Evolutionary conservation across 805 yeast genomes (phyloP), one percentile per base, ranked within the genome.

Genomic region (Metschnikowia bowlesiae): DNA sequence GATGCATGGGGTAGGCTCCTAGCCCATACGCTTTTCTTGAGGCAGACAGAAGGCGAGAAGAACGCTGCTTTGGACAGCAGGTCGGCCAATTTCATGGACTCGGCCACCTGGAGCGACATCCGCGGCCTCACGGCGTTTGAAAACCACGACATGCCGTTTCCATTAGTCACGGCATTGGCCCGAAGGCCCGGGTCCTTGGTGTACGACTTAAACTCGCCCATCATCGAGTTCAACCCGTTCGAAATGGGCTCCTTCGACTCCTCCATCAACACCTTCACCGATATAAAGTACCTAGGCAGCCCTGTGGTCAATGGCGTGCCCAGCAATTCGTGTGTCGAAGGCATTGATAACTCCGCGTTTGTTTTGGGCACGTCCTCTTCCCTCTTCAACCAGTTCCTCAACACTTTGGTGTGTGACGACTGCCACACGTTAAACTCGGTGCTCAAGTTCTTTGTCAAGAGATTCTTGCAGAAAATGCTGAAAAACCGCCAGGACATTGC

Each of bases 1-100:
- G 96, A 88, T 64, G 78, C 81, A 50, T 88, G 94, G 95, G 90
- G 89, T 5, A 75, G 91, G 55, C 83, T 83, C 2, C 70, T 89
- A 46, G 79, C 94, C 2, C 79, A 84, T 57, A 89, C 86, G 67
- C 80, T 89, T 54, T 82, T 66, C 42, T 58, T 66, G 8, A 48
- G 54, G 39, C 66, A 63, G 1, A 28, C 28, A 2, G 16, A 13
- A 10, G 46, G 46, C 14, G 31, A 26, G 4, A 33, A 33, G 6
- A 18, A 13, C 11, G 7, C 32, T 8, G 46, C n/a, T 7, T 4
- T 35, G 28, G 9, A 13, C 11, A 11, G 6, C 8, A 43, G 28
- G 14, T 37, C 51, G 8, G 62, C 65, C 46, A 71, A 69, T 22
- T 62, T 61, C 48, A 59, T 57, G 30, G 60, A 62, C 7, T 54